Conservation (phyloP, 176 grass and related monocot species). For the Rhynchospora breviuscula region DNA sequence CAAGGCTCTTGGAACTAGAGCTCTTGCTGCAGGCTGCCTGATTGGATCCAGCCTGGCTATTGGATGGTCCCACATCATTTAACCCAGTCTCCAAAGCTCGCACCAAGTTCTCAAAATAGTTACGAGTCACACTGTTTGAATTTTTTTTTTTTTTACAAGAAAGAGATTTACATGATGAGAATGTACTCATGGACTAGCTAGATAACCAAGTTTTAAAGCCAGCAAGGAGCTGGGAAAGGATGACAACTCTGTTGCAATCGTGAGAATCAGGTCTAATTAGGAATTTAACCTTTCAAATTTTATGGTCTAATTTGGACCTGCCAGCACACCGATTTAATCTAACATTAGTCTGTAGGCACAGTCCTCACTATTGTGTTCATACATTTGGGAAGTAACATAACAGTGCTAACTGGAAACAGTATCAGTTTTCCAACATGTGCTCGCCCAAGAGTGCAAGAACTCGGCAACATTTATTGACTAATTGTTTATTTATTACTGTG, state of each 20-base stretch:
- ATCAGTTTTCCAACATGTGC: background rate
- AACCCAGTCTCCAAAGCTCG: constrained; percentile 89
- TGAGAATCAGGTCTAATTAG: background rate
- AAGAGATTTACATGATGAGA: background rate
- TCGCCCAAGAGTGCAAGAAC: background rate
- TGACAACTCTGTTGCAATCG: background rate
- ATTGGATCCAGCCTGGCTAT: constrained; percentile 35
- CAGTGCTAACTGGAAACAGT: background rate
- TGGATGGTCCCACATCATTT: constrained; percentile 88
- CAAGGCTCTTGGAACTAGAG: constrained; percentile 58
- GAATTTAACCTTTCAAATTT: background rate
- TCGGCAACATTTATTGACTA: background rate
- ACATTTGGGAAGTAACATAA: background rate
- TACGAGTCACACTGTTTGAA: constrained; percentile 74
- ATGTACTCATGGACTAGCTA: background rate
- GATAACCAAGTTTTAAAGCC: background rate
- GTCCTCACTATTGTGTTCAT: background rate
- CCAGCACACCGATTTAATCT: background rate
- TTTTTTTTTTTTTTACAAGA: background rate
- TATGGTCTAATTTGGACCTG: background rate
- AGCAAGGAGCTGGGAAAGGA: constrained; percentile 5
- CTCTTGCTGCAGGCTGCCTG: constrained; percentile 48
- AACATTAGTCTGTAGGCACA: background rate
- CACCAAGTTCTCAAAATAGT: constrained; percentile 99
- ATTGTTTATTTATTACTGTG: background rate